phyloP scores from a whole-genome alignment of 2,329 filamentous ascomycete species.

The Botryotinia globosa region DNA sequence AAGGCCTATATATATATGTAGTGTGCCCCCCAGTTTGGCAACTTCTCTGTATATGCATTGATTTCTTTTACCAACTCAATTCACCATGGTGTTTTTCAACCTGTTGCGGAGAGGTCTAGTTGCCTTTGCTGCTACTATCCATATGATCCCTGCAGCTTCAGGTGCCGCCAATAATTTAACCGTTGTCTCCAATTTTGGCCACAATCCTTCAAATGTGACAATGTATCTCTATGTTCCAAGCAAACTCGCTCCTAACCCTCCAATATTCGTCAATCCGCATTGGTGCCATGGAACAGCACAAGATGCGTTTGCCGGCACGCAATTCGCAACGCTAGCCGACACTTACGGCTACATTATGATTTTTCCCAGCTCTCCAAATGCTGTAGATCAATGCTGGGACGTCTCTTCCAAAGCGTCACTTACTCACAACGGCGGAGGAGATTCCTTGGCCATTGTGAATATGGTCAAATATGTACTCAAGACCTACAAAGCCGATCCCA shows the following conservation, averaged over 20 bases:
- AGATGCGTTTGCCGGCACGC: slow-evolving; percentile 33
- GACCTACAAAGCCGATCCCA: slow-evolving; percentile 51
- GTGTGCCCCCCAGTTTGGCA: fast-evolving
- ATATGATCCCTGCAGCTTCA: neutral
- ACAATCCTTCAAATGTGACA: slow-evolving; percentile 28
- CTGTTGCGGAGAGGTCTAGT: neutral
- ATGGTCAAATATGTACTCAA: slow-evolving; percentile 57
- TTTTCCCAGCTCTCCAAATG: slow-evolving; percentile 51
- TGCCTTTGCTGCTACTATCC: neutral
- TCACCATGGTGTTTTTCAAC: neutral
- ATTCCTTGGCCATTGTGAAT: slow-evolving; percentile 55
- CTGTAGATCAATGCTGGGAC: slow-evolving; percentile 57
- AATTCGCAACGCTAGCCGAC: slow-evolving; percentile 53
- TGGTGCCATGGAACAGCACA: slow-evolving; percentile 44
- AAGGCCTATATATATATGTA: neutral
- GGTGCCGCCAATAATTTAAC: slow-evolving; percentile 5
- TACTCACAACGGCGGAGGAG: slow-evolving; percentile 55
- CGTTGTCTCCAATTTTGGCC: slow-evolving; percentile 28
- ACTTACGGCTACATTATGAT: slow-evolving; percentile 58
- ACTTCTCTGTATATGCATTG: neutral
- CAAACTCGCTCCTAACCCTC: slow-evolving; percentile 23
- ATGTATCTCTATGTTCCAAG: slow-evolving; percentile 36
- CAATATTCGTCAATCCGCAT: slow-evolving; percentile 35
- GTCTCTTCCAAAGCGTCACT: slow-evolving; percentile 49
- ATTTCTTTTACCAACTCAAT: neutral